Evolutionary conservation across 345 rosid species (phyloP).

Genomic region (Kernera saxatilis): DNA sequence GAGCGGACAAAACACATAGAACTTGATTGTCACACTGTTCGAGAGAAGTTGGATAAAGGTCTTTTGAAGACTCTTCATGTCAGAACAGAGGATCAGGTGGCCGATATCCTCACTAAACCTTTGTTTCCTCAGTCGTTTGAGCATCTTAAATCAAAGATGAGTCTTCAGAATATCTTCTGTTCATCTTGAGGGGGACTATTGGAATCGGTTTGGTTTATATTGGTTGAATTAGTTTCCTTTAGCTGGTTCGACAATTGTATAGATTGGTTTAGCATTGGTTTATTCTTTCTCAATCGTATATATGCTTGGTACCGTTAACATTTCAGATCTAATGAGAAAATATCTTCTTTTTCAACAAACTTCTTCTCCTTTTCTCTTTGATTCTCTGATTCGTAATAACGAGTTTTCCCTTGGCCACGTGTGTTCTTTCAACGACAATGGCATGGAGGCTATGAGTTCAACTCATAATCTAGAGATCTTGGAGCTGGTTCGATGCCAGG

Average conservation of each 20-base stretch:
- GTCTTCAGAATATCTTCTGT: background rate
- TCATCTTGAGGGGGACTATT: background rate
- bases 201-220: too few relatives aligned
- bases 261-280: too few relatives aligned
- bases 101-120: background rate
- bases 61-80: background rate
- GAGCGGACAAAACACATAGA: background rate
- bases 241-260: too few relatives aligned
- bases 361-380: too few relatives aligned
- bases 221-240: too few relatives aligned
- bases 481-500: conserved; percentile 76
- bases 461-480: conserved; percentile 55
- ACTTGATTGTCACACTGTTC: background rate
- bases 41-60: background rate
- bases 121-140: background rate
- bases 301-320: too few relatives aligned
- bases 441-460: conserved; percentile 72
- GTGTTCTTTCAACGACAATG: conserved; percentile 59
- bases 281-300: too few relatives aligned
- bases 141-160: background rate
- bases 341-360: too few relatives aligned
- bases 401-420: conserved; percentile 67
- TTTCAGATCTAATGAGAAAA: too few relatives aligned
- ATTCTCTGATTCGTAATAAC: too few relatives aligned
- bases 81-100: background rate